A percentile compares a stretch with the other conserved stretches of the same genome.
Evolutionary conservation across 1,284 basidiomycete genomes (phyloP).

Genomic region (Meira nashicola): DNA sequence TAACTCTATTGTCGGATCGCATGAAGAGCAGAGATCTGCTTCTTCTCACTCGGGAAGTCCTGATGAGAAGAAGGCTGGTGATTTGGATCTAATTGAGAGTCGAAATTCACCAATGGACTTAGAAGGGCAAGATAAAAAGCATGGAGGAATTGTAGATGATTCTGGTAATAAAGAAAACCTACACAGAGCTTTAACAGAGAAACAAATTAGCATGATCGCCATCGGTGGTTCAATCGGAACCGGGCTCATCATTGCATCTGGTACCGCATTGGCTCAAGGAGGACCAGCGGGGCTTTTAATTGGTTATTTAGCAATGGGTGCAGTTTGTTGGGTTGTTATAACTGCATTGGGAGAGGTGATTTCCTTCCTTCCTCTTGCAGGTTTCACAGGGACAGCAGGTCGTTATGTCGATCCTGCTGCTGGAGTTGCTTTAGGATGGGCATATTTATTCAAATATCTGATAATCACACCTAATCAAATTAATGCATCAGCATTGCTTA

Average conservation of each 20-base stretch:
- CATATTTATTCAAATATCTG: conserved; percentile 30
- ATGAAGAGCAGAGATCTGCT: no score
- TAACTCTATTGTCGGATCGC: no score
- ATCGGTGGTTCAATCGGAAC: conserved; percentile 53
- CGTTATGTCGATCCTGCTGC: conserved; percentile 56
- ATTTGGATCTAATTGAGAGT: no score
- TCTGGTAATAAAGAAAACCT: conserved; percentile 30
- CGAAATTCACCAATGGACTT: no score
- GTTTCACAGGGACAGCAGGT: conserved; percentile 54
- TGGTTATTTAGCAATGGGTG: conserved; percentile 52
- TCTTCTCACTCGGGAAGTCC: no score
- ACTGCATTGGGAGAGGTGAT: conserved; percentile 56
- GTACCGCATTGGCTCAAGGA: conserved; percentile 53
- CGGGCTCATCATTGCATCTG: conserved; percentile 69
- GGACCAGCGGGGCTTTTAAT: conserved; percentile 57
- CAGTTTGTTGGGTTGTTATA: conserved; percentile 44
- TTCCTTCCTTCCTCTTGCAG: conserved; percentile 53
- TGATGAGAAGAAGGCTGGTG: no score
- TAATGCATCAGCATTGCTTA: conserved; percentile 50
- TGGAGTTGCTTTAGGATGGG: conserved; percentile 52
- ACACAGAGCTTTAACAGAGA: conserved; percentile 56
- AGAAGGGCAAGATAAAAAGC: no score
- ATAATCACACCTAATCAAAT: conserved; percentile 56
- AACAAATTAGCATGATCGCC: conserved; percentile 61
- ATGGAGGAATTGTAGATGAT: conserved; percentile 2